Conservation (phyloP, 2,329 filamentous ascomycete genomes). For the Ceratocystis huliohia region DNA sequence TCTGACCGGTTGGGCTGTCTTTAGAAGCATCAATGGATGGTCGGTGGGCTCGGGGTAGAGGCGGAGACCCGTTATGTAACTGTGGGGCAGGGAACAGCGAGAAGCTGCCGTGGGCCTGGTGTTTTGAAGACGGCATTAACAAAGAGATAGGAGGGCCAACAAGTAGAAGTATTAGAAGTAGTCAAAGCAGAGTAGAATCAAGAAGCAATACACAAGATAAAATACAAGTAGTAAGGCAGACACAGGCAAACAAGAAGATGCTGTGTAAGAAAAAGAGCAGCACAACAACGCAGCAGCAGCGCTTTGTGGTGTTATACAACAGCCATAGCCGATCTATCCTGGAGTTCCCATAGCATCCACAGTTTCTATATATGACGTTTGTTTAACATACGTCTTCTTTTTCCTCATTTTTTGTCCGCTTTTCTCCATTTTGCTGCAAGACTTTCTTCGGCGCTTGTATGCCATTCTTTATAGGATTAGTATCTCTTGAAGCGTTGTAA, state of each 20-base stretch:
- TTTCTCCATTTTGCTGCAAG: background rate
- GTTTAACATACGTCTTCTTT: background rate
- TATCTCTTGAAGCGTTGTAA: background rate
- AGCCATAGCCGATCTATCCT: background rate
- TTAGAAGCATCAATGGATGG: conserved; percentile 11
- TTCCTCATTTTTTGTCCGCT: background rate
- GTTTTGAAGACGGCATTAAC: conserved; percentile 5
- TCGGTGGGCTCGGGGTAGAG: conserved; percentile 8
- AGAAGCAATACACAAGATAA: background rate
- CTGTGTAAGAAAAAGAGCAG: background rate
- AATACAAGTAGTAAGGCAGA: background rate
- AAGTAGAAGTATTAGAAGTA: background rate
- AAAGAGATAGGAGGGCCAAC: background rate
- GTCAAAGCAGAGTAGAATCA: background rate
- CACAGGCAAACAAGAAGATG: conserved; percentile 4
- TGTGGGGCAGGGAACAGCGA: conserved; percentile 17
- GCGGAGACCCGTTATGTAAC: conserved; percentile 7
- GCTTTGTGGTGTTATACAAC: conserved; percentile 6
- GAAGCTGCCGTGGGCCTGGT: conserved; percentile 16
- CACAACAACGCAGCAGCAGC: background rate
- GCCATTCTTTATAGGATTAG: conserved; percentile 6
- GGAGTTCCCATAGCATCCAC: background rate
- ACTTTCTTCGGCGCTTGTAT: conserved; percentile 4
- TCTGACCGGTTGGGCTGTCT: background rate
- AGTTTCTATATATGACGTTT: background rate